A percentile compares a stretch with the other conserved stretches of the same genome.
Conservation (phyloP, 768 basidiomycete genomes). For the Grammothele lineata region DNA sequence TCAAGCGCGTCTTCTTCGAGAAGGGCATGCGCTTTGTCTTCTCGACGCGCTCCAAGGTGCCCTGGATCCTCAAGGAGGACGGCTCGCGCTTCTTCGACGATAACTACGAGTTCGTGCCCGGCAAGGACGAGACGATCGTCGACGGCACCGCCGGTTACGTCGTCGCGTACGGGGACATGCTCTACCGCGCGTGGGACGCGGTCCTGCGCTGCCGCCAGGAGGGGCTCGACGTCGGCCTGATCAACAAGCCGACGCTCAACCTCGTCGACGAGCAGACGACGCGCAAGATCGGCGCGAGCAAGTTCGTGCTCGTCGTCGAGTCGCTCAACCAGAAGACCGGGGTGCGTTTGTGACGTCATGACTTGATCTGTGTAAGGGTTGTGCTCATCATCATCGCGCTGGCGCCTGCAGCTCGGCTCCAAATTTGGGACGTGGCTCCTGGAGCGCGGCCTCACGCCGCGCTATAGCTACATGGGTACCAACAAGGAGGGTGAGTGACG, state of each 20-base stretch:
- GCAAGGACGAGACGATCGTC: constrained; percentile 77
- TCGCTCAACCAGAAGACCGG: constrained; percentile 88
- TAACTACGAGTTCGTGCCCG: constrained; percentile 75
- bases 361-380: not conserved
- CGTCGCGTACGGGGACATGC: constrained; percentile 83
- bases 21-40: constrained; percentile 82
- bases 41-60: constrained; percentile 87
- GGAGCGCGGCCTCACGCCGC: constrained; percentile 76
- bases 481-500: constrained; percentile 58
- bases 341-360: constrained; percentile 25
- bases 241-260: constrained; percentile 85
- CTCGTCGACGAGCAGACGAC: constrained; percentile 80
- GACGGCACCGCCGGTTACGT: constrained; percentile 81
- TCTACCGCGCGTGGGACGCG: constrained; percentile 81
- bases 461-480: constrained; percentile 77
- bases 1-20: constrained; percentile 79
- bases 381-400: not conserved
- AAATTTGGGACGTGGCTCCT: constrained; percentile 85
- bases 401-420: constrained; percentile 58
- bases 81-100: constrained; percentile 64
- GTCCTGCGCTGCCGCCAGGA: constrained; percentile 67
- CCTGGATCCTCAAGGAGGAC: constrained; percentile 77
- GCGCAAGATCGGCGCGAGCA: constrained; percentile 65
- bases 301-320: constrained; percentile 83
- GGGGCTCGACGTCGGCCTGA: constrained; percentile 76